Evolutionary conservation across 169 alveolate genomes (phyloP).

Genomic region (Theileria orientalis): DNA sequence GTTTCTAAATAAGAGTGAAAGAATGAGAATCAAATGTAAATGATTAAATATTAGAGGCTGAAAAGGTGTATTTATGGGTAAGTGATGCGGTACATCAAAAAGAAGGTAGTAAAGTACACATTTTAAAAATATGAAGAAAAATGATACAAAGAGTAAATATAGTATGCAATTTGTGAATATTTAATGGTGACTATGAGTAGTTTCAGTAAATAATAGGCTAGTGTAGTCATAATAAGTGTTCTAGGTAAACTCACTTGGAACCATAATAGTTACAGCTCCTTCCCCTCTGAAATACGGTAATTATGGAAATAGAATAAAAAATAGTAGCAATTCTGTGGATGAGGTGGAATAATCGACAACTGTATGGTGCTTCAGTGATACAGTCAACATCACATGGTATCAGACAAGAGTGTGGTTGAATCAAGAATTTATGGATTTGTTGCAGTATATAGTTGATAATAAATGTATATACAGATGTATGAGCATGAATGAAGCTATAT

Average conservation of each 20-base stretch:
- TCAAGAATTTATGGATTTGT: too few relatives aligned
- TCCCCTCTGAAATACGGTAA: not conserved
- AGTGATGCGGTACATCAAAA: not conserved
- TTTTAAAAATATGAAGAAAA: not conserved
- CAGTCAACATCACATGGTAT: too few relatives aligned
- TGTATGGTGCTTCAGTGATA: too few relatives aligned
- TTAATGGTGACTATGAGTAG: too few relatives aligned
- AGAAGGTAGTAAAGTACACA: not conserved
- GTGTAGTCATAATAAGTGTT: too few relatives aligned
- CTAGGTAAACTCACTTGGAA: constrained; percentile 8
- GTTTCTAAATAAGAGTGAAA: not conserved
- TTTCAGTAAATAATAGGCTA: too few relatives aligned
- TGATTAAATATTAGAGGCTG: not conserved
- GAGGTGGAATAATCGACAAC: too few relatives aligned
- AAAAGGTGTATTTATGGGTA: not conserved
- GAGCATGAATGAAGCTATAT: too few relatives aligned
- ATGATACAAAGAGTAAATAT: not conserved
- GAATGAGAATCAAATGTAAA: not conserved
- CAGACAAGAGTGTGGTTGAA: too few relatives aligned
- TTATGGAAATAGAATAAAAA: not conserved
- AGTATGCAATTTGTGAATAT: not conserved
- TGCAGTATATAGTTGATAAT: too few relatives aligned
- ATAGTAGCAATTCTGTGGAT: too few relatives aligned
- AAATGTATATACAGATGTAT: too few relatives aligned
- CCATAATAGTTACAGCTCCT: not conserved